Evolutionary conservation across 257 asterid species (phyloP), one percentile per base, ranked within the genome.

Genomic region (Galeopsis tetrahit): DNA sequence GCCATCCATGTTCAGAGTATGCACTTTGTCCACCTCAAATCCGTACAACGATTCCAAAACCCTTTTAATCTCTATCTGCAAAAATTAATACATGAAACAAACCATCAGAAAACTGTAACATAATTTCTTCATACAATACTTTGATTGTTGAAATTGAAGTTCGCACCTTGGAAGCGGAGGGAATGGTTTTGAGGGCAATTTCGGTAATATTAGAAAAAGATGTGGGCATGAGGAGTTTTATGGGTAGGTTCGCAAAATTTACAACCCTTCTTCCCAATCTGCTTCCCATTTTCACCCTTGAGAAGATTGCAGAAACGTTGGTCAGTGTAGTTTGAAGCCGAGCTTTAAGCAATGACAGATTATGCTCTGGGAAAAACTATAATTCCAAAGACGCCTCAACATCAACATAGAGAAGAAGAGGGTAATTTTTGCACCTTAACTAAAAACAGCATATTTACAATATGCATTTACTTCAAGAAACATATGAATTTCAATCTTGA

Each of bases 151-250:
- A 43, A 40, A 13, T 11, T 49, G 28, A 5, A 52, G 28, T 36
- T 7, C 66, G 59, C 44, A 89, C 97, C 97, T 93, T 93, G 70
- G 98, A 83, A 73, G 97, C 96, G 48, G 98, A 91, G 68, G 97
- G 97, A 69, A 91, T 91, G 59, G 97, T 93, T 78, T 93, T 93
- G 83, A 93, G 93, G 76, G 98, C 90, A 44, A 93, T 91, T 83
- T 93, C 97, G 10, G 90, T 79, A 46, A 93, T 93, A 63, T 89
- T 93, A 73, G 91, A 67, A 75, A 89, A 86, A 10, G 96, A 82
- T 15, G 97, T 72, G 38, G 98, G 98, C 98, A 93, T 93, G 58
- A 88, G 85, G 32, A 93, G 96, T 70, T 91, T 93, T 32, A 93
- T 91, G 4, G 98, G 97, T 38, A 91, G 80, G 60, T 93, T 91